These are phyloP conservation scores for Taxawa tesnikishii DNA, from an alignment of 2,329 filamentous ascomycete genomes.

Conservation along the genomic window DNA sequence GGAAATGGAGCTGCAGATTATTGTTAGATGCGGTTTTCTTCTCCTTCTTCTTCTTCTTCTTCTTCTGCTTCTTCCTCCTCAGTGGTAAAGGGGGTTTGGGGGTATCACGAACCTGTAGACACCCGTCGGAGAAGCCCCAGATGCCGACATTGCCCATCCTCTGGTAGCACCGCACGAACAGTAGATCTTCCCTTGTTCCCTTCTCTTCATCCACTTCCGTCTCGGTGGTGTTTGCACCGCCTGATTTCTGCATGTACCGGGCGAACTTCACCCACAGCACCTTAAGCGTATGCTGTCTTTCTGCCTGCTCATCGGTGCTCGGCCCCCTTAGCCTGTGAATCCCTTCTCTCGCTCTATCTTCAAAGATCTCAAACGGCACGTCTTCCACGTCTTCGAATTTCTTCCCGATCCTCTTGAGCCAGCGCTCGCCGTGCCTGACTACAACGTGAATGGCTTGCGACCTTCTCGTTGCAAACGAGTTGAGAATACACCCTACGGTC, in stretches of 20 bases:
- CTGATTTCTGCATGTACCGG: conserved; percentile 48
- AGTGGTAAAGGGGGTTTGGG: conserved; percentile 3
- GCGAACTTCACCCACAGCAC: conserved; percentile 58
- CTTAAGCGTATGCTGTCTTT: conserved; percentile 42
- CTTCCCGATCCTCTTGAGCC: conserved; percentile 39
- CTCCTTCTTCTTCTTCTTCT: conserved; percentile 1
- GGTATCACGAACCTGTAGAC: conserved; percentile 47
- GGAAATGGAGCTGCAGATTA: conserved; percentile 78
- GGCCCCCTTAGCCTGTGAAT: conserved; percentile 25
- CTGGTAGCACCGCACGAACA: conserved; percentile 68
- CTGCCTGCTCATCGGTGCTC: conserved; percentile 25
- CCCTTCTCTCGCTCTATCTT: conserved; percentile 54
- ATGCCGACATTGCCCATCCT: conserved; percentile 68
- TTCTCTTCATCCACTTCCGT: conserved; percentile 24
- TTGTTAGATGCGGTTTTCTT: no score
- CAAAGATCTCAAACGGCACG: conserved; percentile 55
- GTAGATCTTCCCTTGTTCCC: conserved; percentile 3
- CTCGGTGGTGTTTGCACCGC: conserved; percentile 31
- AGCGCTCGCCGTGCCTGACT: conserved; percentile 57
- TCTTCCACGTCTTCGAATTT: conserved; percentile 46
- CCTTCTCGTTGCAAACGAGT: conserved; percentile 25
- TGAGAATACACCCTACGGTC: conserved; percentile 56
- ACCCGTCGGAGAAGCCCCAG: conserved; percentile 71
- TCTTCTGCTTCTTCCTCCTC: not conserved
- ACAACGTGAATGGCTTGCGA: conserved; percentile 61